These are phyloP conservation scores for Saccharomycopsis microspora DNA, from an alignment of 805 yeast species.

Conservation along the genomic window DNA sequence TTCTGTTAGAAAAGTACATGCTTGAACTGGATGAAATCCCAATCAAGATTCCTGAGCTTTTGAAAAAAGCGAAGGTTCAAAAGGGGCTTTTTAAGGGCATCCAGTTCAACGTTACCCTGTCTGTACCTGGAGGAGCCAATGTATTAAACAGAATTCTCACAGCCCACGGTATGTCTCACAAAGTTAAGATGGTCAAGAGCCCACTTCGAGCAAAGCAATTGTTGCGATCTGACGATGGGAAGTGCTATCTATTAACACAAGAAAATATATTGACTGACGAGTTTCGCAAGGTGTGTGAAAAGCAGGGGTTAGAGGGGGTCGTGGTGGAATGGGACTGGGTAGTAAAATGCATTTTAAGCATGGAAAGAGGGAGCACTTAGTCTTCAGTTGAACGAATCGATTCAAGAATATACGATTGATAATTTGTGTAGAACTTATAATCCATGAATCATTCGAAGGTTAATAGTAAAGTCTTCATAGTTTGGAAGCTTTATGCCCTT, in stretches of 20 bases:
- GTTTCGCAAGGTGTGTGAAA: constrained; percentile 21
- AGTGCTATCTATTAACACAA: constrained; percentile 17
- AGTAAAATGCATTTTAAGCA: constrained; percentile 40
- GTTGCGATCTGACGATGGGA: constrained; percentile 16
- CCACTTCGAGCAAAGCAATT: constrained; percentile 12
- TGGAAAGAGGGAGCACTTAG: constrained; percentile 19
- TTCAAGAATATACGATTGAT: no score
- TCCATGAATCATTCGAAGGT: no score
- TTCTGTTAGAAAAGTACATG: not conserved
- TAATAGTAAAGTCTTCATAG: no score
- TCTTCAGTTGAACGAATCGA: not conserved
- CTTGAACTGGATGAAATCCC: not conserved
- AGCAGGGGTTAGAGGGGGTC: constrained; percentile 19
- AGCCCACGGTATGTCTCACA: constrained; percentile 44
- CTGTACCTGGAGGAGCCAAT: constrained; percentile 48
- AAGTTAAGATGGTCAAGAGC: constrained; percentile 21
- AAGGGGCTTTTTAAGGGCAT: constrained; percentile 32
- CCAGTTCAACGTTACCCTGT: constrained; percentile 43
- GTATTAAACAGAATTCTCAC: constrained; percentile 44
- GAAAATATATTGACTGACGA: constrained; percentile 20
- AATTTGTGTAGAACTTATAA: no score
- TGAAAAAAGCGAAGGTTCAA: not conserved
- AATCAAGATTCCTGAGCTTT: not conserved
- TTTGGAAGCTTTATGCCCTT: no score
- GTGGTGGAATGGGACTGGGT: constrained; percentile 60